A percentile compares a stretch with the other conserved stretches of the same genome.
Evolutionary conservation across 768 basidiomycete genomes (phyloP).

Genomic region (Dentipellis fragilis): DNA sequence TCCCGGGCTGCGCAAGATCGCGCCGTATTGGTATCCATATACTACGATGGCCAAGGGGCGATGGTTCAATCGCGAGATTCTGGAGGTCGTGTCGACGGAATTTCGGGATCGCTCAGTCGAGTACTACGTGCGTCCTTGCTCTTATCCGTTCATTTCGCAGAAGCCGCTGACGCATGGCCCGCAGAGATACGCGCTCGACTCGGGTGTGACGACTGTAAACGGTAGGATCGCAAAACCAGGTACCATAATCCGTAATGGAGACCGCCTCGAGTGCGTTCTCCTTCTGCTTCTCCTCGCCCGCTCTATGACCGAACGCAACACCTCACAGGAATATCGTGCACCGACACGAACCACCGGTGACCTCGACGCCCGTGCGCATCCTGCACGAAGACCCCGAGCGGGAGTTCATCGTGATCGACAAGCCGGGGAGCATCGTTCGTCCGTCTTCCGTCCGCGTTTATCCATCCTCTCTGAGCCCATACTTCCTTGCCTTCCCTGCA

Average conservation of each 20-base stretch:
- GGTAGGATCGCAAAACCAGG: conserved; percentile 76
- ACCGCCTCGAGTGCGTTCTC: conserved; percentile 72
- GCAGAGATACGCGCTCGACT: conserved; percentile 67
- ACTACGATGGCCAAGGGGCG: conserved; percentile 88
- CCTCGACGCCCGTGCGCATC: conserved; percentile 72
- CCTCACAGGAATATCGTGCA: conserved; percentile 77
- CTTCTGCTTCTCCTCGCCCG: background rate
- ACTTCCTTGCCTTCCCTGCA: background rate
- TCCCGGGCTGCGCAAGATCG: conserved; percentile 62
- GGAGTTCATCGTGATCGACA: conserved; percentile 87
- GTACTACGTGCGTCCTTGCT: conserved; percentile 68
- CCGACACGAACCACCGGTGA: conserved; percentile 94
- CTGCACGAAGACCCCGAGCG: conserved; percentile 69
- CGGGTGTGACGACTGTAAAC: conserved; percentile 93
- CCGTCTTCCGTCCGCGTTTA: conserved; percentile 10
- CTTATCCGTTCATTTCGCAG: background rate
- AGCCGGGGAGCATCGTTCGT: conserved; percentile 93
- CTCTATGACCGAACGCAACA: background rate
- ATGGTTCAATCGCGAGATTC: conserved; percentile 78
- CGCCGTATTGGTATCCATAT: conserved; percentile 90
- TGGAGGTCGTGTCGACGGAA: conserved; percentile 91
- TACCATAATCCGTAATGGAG: conserved; percentile 75
- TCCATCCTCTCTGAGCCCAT: background rate
- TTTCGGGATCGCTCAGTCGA: conserved; percentile 91
- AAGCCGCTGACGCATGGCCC: background rate